Evolutionary conservation across 192 early-diverging fungal genomes (phyloP), one percentile per base, ranked within the genome.

Genomic region (Backusella westeae): DNA sequence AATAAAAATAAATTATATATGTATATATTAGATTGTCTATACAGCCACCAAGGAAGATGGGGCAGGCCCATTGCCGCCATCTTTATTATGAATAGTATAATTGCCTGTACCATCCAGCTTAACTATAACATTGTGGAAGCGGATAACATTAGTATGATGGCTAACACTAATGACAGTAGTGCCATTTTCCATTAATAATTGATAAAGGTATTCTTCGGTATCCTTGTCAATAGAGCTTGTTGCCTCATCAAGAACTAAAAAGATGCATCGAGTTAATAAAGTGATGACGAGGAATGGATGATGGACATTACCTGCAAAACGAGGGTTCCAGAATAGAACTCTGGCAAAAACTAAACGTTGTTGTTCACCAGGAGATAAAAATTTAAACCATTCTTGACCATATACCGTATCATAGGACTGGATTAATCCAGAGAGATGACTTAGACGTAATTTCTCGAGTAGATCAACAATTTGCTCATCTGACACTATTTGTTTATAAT

Each of bases 161-260:
- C 92, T 93, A 29, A 99, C 93, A 14, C 96, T 95, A n/a, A 98
- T 90, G 7, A 96, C 81, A 1, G 97, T 96, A 73, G 97, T 94
- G 1, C 90, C 91, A 3, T 85, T 76, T 36, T 90, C 83, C 46
- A 90, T 87, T 32, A 90, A 82, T 15, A 83, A 77, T 21, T 79
- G 83, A 78, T 94, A 95, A 44, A 94, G 83, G 32, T 76, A 70
- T 2, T 74, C 71, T 72, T 90, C 90, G 0, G 88, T 83, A 0
- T 23, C 74, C 2, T 72, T 77, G 67, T 93, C 92, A 76, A 95
- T 85, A 6, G 91, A 83, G 63, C 92, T 90, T 5, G 91, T 92
- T 52, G 89, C 82, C 68, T 95, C 93, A 75, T 93, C 92, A 32
- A 94, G 73, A 5, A 90, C 87, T 87, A 69, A 52, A 36, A 19